A percentile compares a stretch with the other conserved stretches of the same genome.
phyloP scores from a whole-genome alignment of 345 rosid species.

The Schrenkiella parvula region DNA sequence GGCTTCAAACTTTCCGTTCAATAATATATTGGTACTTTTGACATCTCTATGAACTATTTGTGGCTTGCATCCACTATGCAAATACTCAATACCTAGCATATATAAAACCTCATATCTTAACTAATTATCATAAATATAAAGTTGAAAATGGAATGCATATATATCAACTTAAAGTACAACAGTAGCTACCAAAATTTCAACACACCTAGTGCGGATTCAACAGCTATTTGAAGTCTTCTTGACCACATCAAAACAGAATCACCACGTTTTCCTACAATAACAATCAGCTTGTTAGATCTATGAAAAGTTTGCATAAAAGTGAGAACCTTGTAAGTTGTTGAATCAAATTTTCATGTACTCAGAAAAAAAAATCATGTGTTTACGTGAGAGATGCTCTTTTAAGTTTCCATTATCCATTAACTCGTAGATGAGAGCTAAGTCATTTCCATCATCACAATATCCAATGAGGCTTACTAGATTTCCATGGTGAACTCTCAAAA shows the following conservation, averaged over 20 bases:
- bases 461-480: neutral
- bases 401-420: neutral
- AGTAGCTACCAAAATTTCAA: neutral
- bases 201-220: neutral
- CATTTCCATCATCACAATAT: neutral
- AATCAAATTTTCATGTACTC: neutral
- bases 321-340: no score
- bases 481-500: neutral
- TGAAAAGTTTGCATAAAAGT: no score
- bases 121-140: no score
- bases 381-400: neutral
- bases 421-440: neutral
- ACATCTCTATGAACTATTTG: constrained; percentile 39
- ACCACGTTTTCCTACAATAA: neutral
- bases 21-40: constrained; percentile 38
- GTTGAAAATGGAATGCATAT: no score
- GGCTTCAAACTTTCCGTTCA: constrained; percentile 31
- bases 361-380: no score
- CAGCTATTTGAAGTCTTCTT: neutral
- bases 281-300: no score
- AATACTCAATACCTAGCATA: no score
- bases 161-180: no score
- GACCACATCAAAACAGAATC: neutral
- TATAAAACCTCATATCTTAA: no score
- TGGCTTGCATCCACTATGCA: neutral